Evolutionary conservation across 805 yeast species (phyloP).

Genomic region (Wilhelminamyces savonicus): DNA sequence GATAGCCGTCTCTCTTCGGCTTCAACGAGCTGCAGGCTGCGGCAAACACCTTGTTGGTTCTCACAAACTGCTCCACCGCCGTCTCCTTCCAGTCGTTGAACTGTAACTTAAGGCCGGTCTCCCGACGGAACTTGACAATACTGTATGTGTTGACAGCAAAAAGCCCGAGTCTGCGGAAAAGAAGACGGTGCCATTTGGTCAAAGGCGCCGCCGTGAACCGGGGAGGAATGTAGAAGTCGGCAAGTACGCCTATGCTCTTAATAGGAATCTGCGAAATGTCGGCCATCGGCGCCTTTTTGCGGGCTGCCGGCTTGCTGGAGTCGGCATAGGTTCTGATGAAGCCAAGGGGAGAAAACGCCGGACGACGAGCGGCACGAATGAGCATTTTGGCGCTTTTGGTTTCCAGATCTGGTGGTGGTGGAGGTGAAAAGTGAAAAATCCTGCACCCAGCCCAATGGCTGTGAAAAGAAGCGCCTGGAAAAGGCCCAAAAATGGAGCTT

Average conservation of each 20-base stretch:
- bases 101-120: conserved; percentile 36
- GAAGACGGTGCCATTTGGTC: conserved; percentile 35
- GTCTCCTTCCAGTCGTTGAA: conserved; percentile 83
- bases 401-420: too few species aligned
- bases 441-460: too few species aligned
- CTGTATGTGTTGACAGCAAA: conserved; percentile 62
- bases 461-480: too few species aligned
- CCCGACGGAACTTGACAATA: conserved; percentile 40
- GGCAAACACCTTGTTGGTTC: conserved; percentile 80
- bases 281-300: conserved; percentile 10
- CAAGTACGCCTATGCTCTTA: conserved; percentile 33
- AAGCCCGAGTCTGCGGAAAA: conserved; percentile 58
- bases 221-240: conserved; percentile 40
- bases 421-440: too few species aligned
- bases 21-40: conserved; percentile 29
- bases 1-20: conserved; percentile 32
- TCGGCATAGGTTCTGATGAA: too few species aligned
- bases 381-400: too few species aligned
- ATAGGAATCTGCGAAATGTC: conserved; percentile 34
- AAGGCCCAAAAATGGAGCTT: too few species aligned
- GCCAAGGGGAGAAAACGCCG: too few species aligned
- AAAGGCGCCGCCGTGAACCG: conserved; percentile 13
- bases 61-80: conserved; percentile 71
- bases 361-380: too few species aligned
- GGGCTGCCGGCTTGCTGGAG: conserved; percentile 1